Evolutionary conservation across 352 stramenopile species (phyloP), one percentile per base, ranked within the genome.

Genomic region (Pythium rishiriense): DNA sequence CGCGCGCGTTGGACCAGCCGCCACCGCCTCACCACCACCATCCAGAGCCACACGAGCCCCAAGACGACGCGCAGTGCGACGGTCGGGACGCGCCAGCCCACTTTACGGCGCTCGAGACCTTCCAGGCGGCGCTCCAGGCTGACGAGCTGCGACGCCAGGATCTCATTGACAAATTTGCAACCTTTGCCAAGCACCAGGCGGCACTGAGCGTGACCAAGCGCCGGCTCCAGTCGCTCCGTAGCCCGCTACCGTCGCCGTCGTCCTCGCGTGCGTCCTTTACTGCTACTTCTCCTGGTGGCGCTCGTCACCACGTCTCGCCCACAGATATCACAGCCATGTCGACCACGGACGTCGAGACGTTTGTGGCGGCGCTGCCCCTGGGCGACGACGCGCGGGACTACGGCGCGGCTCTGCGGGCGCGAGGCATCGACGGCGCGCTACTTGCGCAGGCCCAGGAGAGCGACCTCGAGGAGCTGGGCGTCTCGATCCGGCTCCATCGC

Each of bases 381-480:
- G 81, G 81, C 9, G 58, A 65, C 17, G 55, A 59, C 45, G 55
- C 59, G 21, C 12, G 17, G 14, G 50, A 58, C 17, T 86, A 79
- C 49, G 85, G 76, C 7, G 66, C 67, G 17, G 60, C 73, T 22
- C 74, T 94, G 12, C 64, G 64, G 10, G 55, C 62, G 17, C 70
- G 81, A 24, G 81, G 83, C 22, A 91, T 94, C 60, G 83, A 92
- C 46, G 85, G 85, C 10, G 53, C 58, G 21, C 52, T 93, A n/a
- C 64, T 93, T 14, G 45, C 61, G 1, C 79, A 87, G 43, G 80
- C 81, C 4, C 85, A 73, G 1, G 71, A 88, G 17, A 55, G 49
- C 7, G 83, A 94, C 35, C 58, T 94, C 0, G 70, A 88, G 39
- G 83, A 94, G 42, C 68, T 94, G 29, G 85, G 85, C 28, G 70